phyloP scores from a whole-genome alignment of 164 flowering plant species.

The Umbellularia californica region DNA sequence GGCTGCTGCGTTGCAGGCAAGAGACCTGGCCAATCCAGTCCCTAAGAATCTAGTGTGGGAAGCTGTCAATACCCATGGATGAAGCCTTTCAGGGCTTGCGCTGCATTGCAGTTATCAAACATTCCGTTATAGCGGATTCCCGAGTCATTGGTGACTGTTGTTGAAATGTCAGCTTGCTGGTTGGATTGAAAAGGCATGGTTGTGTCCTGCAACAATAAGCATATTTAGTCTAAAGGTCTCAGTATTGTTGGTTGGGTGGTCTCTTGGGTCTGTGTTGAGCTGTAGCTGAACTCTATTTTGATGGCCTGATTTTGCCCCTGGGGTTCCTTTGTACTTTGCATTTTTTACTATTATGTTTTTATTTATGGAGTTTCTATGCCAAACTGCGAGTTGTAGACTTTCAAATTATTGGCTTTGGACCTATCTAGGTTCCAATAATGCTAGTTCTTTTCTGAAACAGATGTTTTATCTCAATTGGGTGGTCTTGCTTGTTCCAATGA shows the following conservation, averaged over 20 bases:
- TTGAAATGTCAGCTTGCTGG: background rate
- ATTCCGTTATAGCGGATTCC: background rate
- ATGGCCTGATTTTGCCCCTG: background rate
- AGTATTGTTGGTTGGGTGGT: background rate
- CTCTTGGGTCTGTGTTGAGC: background rate
- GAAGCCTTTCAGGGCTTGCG: constrained; percentile 6
- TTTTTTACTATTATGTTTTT: background rate
- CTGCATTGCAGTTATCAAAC: background rate
- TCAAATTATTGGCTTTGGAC: background rate
- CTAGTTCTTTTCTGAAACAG: background rate
- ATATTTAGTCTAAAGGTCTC: background rate
- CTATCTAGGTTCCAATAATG: background rate
- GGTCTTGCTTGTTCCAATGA: too few species aligned
- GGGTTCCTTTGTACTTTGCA: background rate
- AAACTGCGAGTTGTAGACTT: background rate
- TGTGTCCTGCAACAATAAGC: background rate
- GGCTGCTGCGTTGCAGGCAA: constrained; percentile 58
- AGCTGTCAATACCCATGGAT: constrained; percentile 71
- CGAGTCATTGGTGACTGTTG: too few species aligned
- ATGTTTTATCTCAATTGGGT: too few species aligned
- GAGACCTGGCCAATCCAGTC: constrained; percentile 35
- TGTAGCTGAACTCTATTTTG: background rate
- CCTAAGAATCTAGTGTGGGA: constrained; percentile 65
- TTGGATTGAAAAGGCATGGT: background rate
- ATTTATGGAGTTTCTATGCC: background rate